A percentile compares a stretch with the other conserved stretches of the same genome.
phyloP scores from a whole-genome alignment of 2,329 filamentous ascomycete species.

The Diaporthe sp. region DNA sequence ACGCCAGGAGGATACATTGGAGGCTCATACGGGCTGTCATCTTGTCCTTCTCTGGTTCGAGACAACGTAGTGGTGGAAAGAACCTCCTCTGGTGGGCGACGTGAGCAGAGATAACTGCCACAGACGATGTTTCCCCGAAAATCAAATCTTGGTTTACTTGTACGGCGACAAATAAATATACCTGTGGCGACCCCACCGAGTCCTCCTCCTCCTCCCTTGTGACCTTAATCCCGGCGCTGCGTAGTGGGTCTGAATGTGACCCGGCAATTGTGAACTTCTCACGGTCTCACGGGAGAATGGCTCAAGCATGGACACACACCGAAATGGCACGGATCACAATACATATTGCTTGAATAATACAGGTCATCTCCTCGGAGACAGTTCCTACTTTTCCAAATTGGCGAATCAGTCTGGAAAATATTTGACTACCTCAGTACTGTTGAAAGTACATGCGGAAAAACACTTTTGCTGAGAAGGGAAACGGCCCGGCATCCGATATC shows the following conservation, averaged over 20 bases:
- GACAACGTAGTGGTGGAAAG: no score
- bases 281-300: not conserved
- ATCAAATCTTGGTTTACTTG: not conserved
- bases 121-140: not conserved
- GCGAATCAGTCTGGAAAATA: not conserved
- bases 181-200: not conserved
- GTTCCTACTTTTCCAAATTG: not conserved
- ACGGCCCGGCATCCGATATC: not conserved
- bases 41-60: not conserved
- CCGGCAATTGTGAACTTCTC: not conserved
- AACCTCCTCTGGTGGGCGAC: not conserved
- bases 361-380: not conserved
- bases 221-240: not conserved
- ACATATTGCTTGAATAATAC: not conserved
- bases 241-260: not conserved
- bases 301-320: not conserved
- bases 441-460: not conserved
- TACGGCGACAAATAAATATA: not conserved
- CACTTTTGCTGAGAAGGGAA: not conserved
- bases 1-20: not conserved
- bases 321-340: not conserved
- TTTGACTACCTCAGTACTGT: not conserved
- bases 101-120: not conserved
- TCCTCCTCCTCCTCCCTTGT: not conserved
- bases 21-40: not conserved